These are phyloP conservation scores for Grammothele lineata DNA, from an alignment of 768 basidiomycete species.

Conservation along the genomic window DNA sequence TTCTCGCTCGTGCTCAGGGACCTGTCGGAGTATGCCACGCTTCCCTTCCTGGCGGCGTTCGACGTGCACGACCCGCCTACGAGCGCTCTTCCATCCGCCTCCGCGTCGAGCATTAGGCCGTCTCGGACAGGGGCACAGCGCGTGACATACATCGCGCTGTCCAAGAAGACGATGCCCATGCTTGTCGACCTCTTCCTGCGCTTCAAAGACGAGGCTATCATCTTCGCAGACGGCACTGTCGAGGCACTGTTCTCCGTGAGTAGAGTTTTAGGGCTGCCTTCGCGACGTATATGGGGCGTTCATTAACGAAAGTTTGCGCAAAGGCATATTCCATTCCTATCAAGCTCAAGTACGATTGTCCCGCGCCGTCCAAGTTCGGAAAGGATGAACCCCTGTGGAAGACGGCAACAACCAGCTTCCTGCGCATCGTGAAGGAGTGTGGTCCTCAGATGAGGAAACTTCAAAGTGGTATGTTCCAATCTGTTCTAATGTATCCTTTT, in stretches of 20 bases:
- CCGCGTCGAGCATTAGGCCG: neutral
- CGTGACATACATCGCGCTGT: slow-evolving; percentile 86
- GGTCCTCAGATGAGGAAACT: slow-evolving; percentile 46
- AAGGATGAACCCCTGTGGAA: slow-evolving; percentile 92
- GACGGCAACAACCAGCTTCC: slow-evolving; percentile 80
- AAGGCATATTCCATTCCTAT: slow-evolving; percentile 89
- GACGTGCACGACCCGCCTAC: slow-evolving; percentile 37
- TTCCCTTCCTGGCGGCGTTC: slow-evolving; percentile 85
- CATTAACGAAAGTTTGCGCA: no score
- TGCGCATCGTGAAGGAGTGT: slow-evolving; percentile 69
- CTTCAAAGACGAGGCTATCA: slow-evolving; percentile 54
- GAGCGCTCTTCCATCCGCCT: slow-evolving; percentile 3
- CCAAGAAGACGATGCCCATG: slow-evolving; percentile 83
- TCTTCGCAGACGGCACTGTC: slow-evolving; percentile 80
- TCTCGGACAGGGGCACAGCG: slow-evolving; percentile 43
- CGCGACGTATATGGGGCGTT: no score
- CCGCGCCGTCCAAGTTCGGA: slow-evolving; percentile 81
- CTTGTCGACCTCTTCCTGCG: slow-evolving; percentile 72
- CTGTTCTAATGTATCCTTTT: neutral
- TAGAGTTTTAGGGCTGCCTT: no score
- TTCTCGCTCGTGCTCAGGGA: slow-evolving; percentile 78
- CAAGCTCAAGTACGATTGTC: slow-evolving; percentile 94
- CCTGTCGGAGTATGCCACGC: slow-evolving; percentile 76
- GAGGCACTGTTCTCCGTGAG: slow-evolving; percentile 78
- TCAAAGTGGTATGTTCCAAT: slow-evolving; percentile 41